Conservation (phyloP, 2,329 filamentous ascomycete genomes). For the Stagonosporopsis tanaceti region DNA sequence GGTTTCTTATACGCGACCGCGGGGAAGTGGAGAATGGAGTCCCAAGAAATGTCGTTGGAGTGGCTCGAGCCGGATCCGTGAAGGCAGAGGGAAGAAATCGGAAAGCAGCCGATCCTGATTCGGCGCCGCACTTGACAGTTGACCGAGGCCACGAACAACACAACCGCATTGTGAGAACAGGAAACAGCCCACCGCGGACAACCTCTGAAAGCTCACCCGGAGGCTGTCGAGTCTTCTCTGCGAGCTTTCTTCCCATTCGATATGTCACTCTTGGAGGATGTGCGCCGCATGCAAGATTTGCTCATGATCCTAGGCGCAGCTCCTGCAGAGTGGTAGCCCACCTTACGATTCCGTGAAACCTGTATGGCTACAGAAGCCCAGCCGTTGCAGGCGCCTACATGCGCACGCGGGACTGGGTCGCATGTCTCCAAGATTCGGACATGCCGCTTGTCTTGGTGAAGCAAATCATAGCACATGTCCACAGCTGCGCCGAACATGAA, state of each 20-base stretch:
- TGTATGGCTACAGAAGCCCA: slow-evolving; percentile 19
- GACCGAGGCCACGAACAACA: slow-evolving; percentile 18
- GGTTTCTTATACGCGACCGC: slow-evolving; percentile 20
- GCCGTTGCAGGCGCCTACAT: slow-evolving; percentile 21
- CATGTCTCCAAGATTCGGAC: slow-evolving; percentile 12
- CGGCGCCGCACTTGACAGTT: slow-evolving; percentile 19
- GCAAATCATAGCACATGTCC: slow-evolving; percentile 2
- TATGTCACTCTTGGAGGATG: slow-evolving; percentile 22
- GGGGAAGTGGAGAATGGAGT: slow-evolving; percentile 25
- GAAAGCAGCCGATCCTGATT: slow-evolving; percentile 38
- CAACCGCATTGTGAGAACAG: background rate
- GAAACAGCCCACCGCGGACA: background rate
- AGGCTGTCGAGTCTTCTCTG: slow-evolving; percentile 5
- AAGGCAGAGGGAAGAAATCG: slow-evolving; percentile 37
- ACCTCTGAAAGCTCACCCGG: background rate
- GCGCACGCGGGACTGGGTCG: slow-evolving; percentile 13
- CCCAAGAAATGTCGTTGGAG: slow-evolving; percentile 17
- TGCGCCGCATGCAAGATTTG: slow-evolving; percentile 37
- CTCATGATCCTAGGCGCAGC: slow-evolving; percentile 26
- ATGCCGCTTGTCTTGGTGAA: slow-evolving; percentile 7
- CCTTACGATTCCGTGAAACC: slow-evolving; percentile 13
- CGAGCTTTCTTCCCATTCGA: slow-evolving; percentile 18
- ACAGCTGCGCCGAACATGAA: slow-evolving; percentile 4
- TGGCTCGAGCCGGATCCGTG: slow-evolving; percentile 26
- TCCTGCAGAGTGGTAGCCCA: slow-evolving; percentile 27